Conservation (phyloP, 106 monocot genomes). For the Dioscorea zingiberensis region DNA sequence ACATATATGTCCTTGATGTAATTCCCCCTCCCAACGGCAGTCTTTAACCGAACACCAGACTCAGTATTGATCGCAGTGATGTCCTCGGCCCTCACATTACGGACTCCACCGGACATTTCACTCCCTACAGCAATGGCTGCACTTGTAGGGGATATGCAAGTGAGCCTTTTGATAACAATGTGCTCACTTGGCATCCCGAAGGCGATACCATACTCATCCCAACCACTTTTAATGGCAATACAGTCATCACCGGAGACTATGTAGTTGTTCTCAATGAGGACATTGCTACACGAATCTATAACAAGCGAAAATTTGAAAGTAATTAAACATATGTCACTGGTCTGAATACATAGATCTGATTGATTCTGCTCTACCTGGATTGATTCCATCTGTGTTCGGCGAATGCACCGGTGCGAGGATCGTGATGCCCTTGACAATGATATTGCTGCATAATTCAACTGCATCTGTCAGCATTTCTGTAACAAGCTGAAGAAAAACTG, state of each 20-base stretch:
- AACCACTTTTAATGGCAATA: slow-evolving; percentile 87
- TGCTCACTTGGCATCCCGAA: slow-evolving; percentile 75
- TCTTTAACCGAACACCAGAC: slow-evolving; percentile 76
- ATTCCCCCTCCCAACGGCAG: slow-evolving; percentile 60
- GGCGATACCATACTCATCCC: slow-evolving; percentile 93
- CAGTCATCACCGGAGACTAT: slow-evolving; percentile 90
- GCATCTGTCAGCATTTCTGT: no score
- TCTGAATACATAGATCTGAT: slow-evolving; percentile 3
- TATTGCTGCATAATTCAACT: slow-evolving; percentile 42
- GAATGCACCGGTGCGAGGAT: slow-evolving; percentile 80
- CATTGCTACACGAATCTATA: slow-evolving; percentile 76
- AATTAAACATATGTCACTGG: neutral
- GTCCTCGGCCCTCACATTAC: slow-evolving; percentile 72
- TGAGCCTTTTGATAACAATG: slow-evolving; percentile 61
- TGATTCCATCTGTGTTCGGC: slow-evolving; percentile 94
- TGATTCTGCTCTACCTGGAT: slow-evolving; percentile 43
- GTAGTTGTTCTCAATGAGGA: slow-evolving; percentile 80
- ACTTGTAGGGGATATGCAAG: slow-evolving; percentile 88
- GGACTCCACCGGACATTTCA: slow-evolving; percentile 94
- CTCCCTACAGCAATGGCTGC: slow-evolving; percentile 79
- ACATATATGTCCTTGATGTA: slow-evolving; percentile 71
- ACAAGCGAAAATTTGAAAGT: neutral
- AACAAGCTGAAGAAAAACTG: neutral
- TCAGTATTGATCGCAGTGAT: slow-evolving; percentile 79
- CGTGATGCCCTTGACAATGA: slow-evolving; percentile 67